These are phyloP conservation scores for Gnomoniopsis smithogilvyi DNA, from an alignment of 2,329 filamentous ascomycete species.

Conservation along the genomic window DNA sequence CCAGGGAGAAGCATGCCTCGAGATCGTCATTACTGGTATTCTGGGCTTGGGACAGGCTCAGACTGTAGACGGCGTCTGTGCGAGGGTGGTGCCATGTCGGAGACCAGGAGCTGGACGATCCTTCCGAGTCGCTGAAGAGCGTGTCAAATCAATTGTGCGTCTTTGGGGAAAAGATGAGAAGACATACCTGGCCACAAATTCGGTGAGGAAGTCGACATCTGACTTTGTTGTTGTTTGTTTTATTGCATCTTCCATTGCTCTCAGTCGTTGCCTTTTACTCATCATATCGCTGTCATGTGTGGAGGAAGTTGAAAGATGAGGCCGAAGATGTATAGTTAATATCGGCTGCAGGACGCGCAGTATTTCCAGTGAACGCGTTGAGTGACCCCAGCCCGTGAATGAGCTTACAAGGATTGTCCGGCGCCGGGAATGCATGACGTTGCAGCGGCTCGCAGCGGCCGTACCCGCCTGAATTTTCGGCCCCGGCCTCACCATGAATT, in stretches of 20 bases:
- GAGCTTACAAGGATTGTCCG: background rate
- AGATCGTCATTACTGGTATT: conserved; percentile 44
- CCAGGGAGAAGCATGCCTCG: conserved; percentile 50
- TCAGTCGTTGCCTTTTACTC: conserved; percentile 1
- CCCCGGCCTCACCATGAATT: background rate
- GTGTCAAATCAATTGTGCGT: background rate
- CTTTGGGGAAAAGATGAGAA: background rate
- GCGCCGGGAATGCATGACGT: background rate
- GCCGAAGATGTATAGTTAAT: background rate
- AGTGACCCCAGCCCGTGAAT: background rate
- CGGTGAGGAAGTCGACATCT: conserved; percentile 7
- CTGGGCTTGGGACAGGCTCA: conserved; percentile 37
- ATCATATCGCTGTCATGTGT: background rate
- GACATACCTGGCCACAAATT: conserved; percentile 9
- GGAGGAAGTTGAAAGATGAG: background rate
- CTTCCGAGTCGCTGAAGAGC: background rate
- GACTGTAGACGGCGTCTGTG: conserved; percentile 36
- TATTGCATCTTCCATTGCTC: conserved; percentile 7
- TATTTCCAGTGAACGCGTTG: background rate
- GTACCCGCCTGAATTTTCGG: background rate
- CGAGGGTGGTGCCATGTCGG: conserved; percentile 49
- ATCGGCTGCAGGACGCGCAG: background rate
- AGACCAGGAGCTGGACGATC: conserved; percentile 25
- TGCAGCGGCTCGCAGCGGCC: background rate
- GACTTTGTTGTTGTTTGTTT: background rate